phyloP scores from a whole-genome alignment of 2,329 filamentous ascomycete species.

The Nothophaeocryptopus gaeumannii region DNA sequence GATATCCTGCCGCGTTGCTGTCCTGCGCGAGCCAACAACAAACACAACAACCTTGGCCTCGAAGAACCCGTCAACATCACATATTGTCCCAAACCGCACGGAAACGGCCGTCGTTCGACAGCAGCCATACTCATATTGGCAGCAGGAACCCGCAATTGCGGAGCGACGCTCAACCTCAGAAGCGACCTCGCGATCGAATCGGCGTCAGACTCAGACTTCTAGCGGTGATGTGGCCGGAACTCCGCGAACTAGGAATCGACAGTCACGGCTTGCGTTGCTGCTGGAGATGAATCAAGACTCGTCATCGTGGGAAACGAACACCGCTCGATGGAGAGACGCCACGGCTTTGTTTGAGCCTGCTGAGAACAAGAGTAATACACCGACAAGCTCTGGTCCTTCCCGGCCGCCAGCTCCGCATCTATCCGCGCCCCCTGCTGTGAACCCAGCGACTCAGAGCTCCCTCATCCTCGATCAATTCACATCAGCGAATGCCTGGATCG shows the following conservation, averaged over 20 bases:
- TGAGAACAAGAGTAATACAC: not conserved
- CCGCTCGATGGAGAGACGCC: constrained; percentile 11
- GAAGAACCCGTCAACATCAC: no score
- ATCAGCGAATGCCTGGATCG: constrained; percentile 13
- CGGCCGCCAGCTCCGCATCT: constrained; percentile 18
- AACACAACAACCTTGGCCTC: no score
- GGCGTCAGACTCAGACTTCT: no score
- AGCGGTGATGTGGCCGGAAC: no score
- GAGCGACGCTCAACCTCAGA: no score
- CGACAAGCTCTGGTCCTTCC: constrained; percentile 9
- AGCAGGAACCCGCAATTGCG: no score
- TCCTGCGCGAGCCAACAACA: no score
- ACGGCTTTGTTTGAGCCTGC: constrained; percentile 2
- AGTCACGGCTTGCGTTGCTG: not conserved
- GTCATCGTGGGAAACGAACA: constrained; percentile 4
- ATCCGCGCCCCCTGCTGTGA: constrained; percentile 19
- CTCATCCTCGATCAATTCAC: constrained; percentile 12
- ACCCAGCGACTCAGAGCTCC: constrained; percentile 15
- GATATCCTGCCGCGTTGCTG: not conserved
- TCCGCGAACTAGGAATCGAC: not conserved
- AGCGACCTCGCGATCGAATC: no score
- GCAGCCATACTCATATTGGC: no score
- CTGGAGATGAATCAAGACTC: constrained; percentile 12
- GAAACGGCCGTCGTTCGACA: no score
- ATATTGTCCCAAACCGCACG: no score